Conservation (phyloP, 371 early-diverging fungal genomes). For the Entomophthora muscae region DNA sequence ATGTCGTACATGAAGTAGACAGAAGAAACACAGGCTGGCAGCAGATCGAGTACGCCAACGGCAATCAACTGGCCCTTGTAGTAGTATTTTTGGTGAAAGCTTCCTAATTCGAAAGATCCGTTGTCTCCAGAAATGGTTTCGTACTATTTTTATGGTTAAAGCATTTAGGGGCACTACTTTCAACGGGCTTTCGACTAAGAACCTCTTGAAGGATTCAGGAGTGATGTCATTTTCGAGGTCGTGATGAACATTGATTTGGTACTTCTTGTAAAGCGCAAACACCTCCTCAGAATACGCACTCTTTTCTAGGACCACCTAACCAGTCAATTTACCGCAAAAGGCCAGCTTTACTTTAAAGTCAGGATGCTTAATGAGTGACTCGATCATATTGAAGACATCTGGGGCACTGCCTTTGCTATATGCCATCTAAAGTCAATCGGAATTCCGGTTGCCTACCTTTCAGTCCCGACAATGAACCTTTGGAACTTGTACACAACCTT, state of each 20-base stretch:
- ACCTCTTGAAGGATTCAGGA: constrained; percentile 31
- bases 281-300: constrained; percentile 52
- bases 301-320: constrained; percentile 34
- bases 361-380: constrained; percentile 6
- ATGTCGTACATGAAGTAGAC: constrained; percentile 92
- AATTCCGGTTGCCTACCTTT: neutral
- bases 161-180: constrained; percentile 15
- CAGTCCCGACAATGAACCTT: constrained; percentile 17
- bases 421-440: neutral
- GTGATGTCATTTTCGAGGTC: constrained; percentile 39
- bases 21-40: constrained; percentile 74
- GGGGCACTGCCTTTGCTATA: neutral
- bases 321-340: constrained; percentile 15
- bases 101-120: constrained; percentile 34
- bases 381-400: constrained; percentile 4
- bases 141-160: neutral
- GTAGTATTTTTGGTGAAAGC: constrained; percentile 77
- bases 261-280: constrained; percentile 51
- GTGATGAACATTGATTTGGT: constrained; percentile 62
- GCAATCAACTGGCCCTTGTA: constrained; percentile 60
- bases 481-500: constrained; percentile 41
- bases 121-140: neutral
- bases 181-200: constrained; percentile 63
- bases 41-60: constrained; percentile 75
- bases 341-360: constrained; percentile 15